Evolutionary conservation across 805 yeast genomes (phyloP).

Genomic region (Metschnikowia colocasiae): DNA sequence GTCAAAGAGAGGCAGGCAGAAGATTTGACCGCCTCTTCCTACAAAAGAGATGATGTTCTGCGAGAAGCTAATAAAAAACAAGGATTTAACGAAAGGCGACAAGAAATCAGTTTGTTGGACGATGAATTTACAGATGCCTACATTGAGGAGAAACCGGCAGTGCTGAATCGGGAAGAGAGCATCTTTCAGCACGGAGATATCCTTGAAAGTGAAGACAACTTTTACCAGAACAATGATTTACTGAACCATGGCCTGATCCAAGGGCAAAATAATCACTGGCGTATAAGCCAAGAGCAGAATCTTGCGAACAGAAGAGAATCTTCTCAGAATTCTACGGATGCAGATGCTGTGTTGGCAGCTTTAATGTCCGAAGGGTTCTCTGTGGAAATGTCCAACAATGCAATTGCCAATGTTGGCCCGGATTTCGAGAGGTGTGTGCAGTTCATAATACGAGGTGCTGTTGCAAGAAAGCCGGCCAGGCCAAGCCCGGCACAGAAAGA

Average conservation of each 20-base stretch:
- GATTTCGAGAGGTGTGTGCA: conserved; percentile 66
- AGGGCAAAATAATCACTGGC: not conserved
- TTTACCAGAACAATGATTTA: not conserved
- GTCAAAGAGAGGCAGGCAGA: not conserved
- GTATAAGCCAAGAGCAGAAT: no score
- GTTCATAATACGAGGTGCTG: conserved; percentile 50
- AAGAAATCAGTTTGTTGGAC: conserved; percentile 25
- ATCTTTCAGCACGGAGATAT: no score
- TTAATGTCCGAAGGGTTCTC: conserved; percentile 79
- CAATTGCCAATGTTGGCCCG: conserved; percentile 55
- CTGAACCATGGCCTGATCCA: not conserved
- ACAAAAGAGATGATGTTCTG: not conserved
- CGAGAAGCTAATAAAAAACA: not conserved
- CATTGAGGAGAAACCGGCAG: not conserved
- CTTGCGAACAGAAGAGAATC: not conserved
- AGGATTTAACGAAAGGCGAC: no score
- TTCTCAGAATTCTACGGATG: conserved; percentile 8
- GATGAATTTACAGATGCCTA: conserved; percentile 44
- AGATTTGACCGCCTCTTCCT: no score
- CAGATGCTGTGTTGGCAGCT: conserved; percentile 59
- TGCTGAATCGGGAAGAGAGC: not conserved
- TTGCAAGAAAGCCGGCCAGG: not conserved
- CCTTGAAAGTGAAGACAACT: no score
- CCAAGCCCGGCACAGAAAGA: conserved; percentile 15
- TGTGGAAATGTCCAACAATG: conserved; percentile 54